These are phyloP conservation scores for Venturia nashicola DNA, from an alignment of 2,329 filamentous ascomycete species.

Conservation along the genomic window DNA sequence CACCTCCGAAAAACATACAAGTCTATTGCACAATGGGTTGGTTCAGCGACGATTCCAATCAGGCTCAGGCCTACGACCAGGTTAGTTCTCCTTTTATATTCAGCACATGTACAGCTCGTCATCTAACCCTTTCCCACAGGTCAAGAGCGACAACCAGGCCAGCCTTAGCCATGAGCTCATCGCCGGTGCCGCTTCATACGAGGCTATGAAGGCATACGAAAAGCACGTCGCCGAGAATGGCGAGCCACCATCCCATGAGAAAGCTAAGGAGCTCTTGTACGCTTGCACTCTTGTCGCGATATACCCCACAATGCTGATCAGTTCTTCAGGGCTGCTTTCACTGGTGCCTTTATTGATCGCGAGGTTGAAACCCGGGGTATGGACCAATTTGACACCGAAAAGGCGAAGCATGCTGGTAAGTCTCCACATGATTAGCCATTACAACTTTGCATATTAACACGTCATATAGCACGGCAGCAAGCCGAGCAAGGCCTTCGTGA, in stretches of 20 bases:
- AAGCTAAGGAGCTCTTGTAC: conserved; percentile 3
- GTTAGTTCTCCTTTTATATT: background rate
- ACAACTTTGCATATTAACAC: background rate
- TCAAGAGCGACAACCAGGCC: background rate
- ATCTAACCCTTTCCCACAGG: background rate
- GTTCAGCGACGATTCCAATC: background rate
- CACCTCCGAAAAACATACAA: background rate
- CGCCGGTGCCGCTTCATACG: conserved; percentile 2
- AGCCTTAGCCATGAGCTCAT: conserved; percentile 5
- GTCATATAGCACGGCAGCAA: background rate
- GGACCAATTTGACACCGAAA: background rate
- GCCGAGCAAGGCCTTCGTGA: background rate
- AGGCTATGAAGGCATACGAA: conserved; percentile 5
- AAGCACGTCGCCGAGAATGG: conserved; percentile 1
- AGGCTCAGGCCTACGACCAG: background rate
- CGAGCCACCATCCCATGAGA: background rate
- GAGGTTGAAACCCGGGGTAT: background rate
- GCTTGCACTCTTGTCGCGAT: background rate
- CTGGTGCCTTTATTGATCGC: conserved; percentile 1
- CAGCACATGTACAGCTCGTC: background rate
- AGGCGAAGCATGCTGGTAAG: conserved; percentile 1
- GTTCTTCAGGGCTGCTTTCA: background rate
- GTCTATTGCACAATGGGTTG: background rate
- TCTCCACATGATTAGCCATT: background rate
- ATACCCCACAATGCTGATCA: background rate